Percentiles rank a stretch among this genome's conserved stretches.
Evolutionary conservation across 768 basidiomycete species (phyloP).

Genomic region (Tubosaeta sp.): DNA sequence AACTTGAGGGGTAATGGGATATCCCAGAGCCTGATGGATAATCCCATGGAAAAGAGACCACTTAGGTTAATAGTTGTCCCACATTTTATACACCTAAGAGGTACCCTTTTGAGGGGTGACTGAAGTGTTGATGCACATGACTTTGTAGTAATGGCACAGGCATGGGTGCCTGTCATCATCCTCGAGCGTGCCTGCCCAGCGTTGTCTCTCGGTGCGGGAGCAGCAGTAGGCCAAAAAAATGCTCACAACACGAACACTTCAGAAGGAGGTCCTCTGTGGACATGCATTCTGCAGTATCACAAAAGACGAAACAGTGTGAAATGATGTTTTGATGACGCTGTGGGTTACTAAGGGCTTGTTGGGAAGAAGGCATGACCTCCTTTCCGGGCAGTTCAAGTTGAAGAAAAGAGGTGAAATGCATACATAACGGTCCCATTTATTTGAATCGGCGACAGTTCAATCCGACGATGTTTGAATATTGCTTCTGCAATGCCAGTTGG

Average conservation of each 20-base stretch:
- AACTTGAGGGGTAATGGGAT: too few species aligned
- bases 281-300: not conserved
- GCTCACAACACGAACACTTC: slow-evolving; percentile 6
- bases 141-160: slow-evolving; percentile 22
- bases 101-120: too few species aligned
- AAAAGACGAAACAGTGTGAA: slow-evolving; percentile 12
- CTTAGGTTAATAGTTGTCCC: too few species aligned
- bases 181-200: not conserved
- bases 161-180: not conserved
- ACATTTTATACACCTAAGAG: too few species aligned
- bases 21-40: too few species aligned
- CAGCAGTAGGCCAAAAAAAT: slow-evolving; percentile 16
- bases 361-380: slow-evolving; percentile 11
- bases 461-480: too few species aligned
- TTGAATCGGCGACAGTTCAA: not conserved
- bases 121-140: slow-evolving; percentile 33
- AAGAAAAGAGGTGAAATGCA: not conserved
- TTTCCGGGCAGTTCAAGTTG: not conserved
- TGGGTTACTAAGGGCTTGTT: slow-evolving; percentile 3
- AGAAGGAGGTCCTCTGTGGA: slow-evolving; percentile 9
- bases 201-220: not conserved
- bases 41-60: too few species aligned
- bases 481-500: too few species aligned
- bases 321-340: slow-evolving; percentile 9
- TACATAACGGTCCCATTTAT: not conserved